Base-by-base conservation (phyloP, 805 yeast genomes). In the Myxozyma kluyveri region DNA sequence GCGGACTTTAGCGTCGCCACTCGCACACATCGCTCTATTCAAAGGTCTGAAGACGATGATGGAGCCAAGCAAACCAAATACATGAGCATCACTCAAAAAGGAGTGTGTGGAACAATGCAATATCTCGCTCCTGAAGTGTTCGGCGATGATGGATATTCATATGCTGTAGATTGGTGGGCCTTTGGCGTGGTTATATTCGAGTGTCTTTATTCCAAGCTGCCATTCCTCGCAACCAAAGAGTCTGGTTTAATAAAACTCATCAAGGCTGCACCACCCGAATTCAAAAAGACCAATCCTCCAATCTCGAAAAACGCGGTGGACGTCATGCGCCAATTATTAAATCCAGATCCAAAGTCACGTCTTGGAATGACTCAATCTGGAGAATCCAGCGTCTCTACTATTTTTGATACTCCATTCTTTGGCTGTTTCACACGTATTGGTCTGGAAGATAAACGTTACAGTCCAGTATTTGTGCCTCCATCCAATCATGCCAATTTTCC, bases 321-420 rank as follows among this genome's bases (percentile, higher is more conserved):
- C 66, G 72, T 93, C 50, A 84, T 93, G 39, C 64, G 65, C 26
- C 76, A 73, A 58, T 71, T 95, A 26, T 72, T 93, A 42, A 73
- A 74, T 1, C 70, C 80, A 47, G 81, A 87, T 59, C 90, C 90
- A 0, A 65, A 68, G 3, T 64, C 77, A 49, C 75, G 99, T 56
- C 72, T 93, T 17, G 98, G 98, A 0, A 54, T 64, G 2, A 75
- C 78, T 49, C 12, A 9, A 29, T 29, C 33, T 14, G 33, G 14
- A 9, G 33, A 9, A 9, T 29, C 33, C 9, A 96, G 96, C 0
- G 83, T 87, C 0, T 75, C 77, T 1, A 96, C 88, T 62, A 84
- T 93, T 37, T 86, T 77, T 69, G 60, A 65, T 1, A 97, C 91
- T 68, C 83, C 86, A 0, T 91, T 85, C 65, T 88, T 95, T 64